Percentiles rank a stretch among this genome's conserved stretches.
These are phyloP conservation scores for Plectosphaerella cucumerina DNA, from an alignment of 2,329 filamentous ascomycete genomes.

Conservation along the genomic window DNA sequence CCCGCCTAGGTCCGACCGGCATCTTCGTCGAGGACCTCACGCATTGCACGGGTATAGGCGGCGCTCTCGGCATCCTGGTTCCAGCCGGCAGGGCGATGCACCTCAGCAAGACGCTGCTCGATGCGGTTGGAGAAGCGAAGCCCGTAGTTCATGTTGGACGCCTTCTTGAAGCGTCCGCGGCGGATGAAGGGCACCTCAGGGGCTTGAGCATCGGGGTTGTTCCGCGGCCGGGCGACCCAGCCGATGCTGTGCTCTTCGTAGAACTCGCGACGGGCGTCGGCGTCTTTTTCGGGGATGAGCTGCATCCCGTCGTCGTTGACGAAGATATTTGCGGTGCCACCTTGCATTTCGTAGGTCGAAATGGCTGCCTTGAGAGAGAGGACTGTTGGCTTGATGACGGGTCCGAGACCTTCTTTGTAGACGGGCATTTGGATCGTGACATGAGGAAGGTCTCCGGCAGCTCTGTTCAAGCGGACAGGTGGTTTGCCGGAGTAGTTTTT, in stretches of 20 bases:
- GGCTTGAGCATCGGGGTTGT: slow-evolving; percentile 29
- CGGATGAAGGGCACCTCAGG: slow-evolving; percentile 47
- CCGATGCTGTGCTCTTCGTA: slow-evolving; percentile 56
- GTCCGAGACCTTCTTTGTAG: slow-evolving; percentile 33
- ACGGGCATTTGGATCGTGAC: slow-evolving; percentile 42
- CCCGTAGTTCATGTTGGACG: slow-evolving; percentile 65
- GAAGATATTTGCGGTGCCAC: slow-evolving; percentile 65
- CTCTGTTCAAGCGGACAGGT: slow-evolving; percentile 22
- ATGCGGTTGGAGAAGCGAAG: slow-evolving; percentile 50
- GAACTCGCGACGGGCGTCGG: slow-evolving; percentile 45
- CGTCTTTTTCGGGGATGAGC: slow-evolving; percentile 45
- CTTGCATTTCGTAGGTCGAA: slow-evolving; percentile 45
- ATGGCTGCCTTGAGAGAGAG: slow-evolving; percentile 44
- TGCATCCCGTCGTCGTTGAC: slow-evolving; percentile 68
- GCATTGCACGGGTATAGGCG: slow-evolving; percentile 41
- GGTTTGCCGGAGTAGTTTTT: slow-evolving; percentile 37
- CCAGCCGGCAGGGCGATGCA: background rate
- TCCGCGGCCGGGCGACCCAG: slow-evolving; percentile 47
- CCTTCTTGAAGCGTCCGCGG: slow-evolving; percentile 61
- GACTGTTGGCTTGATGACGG: slow-evolving; percentile 45
- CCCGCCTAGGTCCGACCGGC: slow-evolving; percentile 51
- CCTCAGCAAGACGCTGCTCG: slow-evolving; percentile 30
- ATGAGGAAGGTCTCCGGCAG: slow-evolving; percentile 30
- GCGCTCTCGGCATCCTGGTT: slow-evolving; percentile 34
- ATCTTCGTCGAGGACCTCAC: slow-evolving; percentile 43